Evolutionary conservation across 2,329 filamentous ascomycete genomes (phyloP).

Genomic region (Fusarium sp.): DNA sequence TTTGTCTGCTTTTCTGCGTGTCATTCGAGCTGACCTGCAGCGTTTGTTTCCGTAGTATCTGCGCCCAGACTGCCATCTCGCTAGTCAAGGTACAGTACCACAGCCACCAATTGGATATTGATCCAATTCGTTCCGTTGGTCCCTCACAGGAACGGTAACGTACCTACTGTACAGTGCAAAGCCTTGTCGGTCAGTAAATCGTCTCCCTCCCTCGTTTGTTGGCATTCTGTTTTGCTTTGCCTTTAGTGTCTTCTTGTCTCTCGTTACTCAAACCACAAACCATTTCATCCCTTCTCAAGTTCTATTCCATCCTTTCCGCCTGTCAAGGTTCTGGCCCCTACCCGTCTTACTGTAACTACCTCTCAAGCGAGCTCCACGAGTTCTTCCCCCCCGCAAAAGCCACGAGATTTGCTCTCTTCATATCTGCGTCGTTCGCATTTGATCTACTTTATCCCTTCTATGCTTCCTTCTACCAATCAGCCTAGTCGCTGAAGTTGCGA

Average conservation of each 20-base stretch:
- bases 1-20: slow-evolving; percentile 4
- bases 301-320: slow-evolving; percentile 1
- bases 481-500: slow-evolving; percentile 49
- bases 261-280: slow-evolving; percentile 27
- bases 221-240: slow-evolving; percentile 21
- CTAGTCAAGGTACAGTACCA: slow-evolving; percentile 22
- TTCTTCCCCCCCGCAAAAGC: slow-evolving; percentile 43
- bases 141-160: slow-evolving; percentile 21
- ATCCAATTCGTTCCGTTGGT: slow-evolving; percentile 31
- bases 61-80: slow-evolving; percentile 21
- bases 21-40: slow-evolving; percentile 13
- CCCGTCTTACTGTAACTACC: slow-evolving; percentile 10
- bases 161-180: slow-evolving; percentile 33
- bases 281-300: slow-evolving; percentile 18
- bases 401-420: slow-evolving; percentile 38
- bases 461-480: slow-evolving; percentile 43
- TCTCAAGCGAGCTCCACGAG: slow-evolving; percentile 32
- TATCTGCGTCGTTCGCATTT: slow-evolving; percentile 29
- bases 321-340: slow-evolving; percentile 20
- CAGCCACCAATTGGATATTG: slow-evolving; percentile 33
- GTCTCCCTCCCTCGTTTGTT: slow-evolving; percentile 38
- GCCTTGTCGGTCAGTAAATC: slow-evolving; percentile 36
- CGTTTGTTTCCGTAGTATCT: slow-evolving; percentile 30
- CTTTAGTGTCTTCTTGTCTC: slow-evolving; percentile 23
- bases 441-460: slow-evolving; percentile 30